phyloP scores from a whole-genome alignment of 768 basidiomycete species.

The Leccinellum luteum region DNA sequence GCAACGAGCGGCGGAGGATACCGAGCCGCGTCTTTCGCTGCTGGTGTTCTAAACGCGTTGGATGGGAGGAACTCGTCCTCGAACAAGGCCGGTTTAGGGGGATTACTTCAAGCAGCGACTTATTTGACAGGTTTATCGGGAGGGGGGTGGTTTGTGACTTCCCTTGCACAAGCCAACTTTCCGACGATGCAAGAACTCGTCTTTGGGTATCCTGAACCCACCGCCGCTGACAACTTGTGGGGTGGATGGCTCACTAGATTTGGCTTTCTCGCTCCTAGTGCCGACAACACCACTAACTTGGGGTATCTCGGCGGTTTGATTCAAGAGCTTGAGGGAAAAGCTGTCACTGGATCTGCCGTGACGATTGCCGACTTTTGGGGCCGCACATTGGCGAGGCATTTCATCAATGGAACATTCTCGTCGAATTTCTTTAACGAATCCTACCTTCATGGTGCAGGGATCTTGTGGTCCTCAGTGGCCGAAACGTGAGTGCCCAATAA shows the following conservation, averaged over 20 bases:
- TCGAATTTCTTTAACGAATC: constrained; percentile 30
- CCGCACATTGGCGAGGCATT: constrained; percentile 34
- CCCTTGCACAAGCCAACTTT: constrained; percentile 28
- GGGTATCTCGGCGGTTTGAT: constrained; percentile 20
- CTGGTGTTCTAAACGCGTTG: constrained; percentile 47
- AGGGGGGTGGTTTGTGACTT: constrained; percentile 33
- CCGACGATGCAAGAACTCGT: constrained; percentile 38
- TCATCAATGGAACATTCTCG: constrained; percentile 35
- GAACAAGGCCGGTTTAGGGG: constrained; percentile 42
- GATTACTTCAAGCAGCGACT: constrained; percentile 49
- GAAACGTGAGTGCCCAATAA: constrained; percentile 28
- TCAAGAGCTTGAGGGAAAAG: constrained; percentile 29
- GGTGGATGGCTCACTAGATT: constrained; percentile 34
- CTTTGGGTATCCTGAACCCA: constrained; percentile 27
- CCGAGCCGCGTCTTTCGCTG: constrained; percentile 53
- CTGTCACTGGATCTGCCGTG: constrained; percentile 27
- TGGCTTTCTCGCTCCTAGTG: constrained; percentile 19
- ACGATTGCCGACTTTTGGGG: constrained; percentile 30
- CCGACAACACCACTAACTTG: constrained; percentile 3
- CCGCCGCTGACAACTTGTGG: constrained; percentile 22
- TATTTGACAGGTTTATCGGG: constrained; percentile 55
- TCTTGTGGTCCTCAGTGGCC: constrained; percentile 33
- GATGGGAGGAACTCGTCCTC: constrained; percentile 49
- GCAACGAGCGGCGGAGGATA: constrained; percentile 58
- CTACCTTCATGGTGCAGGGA: constrained; percentile 33